phyloP scores from a whole-genome alignment of 495 filamentous ascomycete species.

The Podospora sp. region DNA sequence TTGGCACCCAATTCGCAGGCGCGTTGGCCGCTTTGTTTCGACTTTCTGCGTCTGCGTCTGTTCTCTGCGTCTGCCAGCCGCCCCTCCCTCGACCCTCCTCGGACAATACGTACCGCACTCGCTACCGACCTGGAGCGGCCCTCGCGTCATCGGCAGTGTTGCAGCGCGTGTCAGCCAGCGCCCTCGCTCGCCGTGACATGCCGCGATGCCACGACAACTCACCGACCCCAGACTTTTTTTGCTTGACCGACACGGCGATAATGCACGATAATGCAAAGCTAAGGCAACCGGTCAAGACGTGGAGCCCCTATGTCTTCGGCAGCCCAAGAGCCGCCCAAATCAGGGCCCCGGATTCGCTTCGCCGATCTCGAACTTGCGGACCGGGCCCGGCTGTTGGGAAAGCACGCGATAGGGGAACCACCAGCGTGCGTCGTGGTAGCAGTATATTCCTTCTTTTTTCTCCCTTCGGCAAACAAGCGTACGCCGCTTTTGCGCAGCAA shows the following conservation, averaged over 20 bases:
- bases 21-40: constrained; percentile 18
- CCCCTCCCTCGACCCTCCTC: constrained; percentile 5
- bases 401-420: constrained; percentile 19
- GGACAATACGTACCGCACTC: not conserved
- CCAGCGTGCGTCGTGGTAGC: constrained; percentile 9
- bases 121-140: constrained; percentile 10
- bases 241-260: constrained; percentile 35
- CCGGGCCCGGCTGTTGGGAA: constrained; percentile 27
- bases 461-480: not conserved
- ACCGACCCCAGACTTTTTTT: constrained; percentile 25
- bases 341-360: constrained; percentile 17
- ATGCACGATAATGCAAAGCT: constrained; percentile 38
- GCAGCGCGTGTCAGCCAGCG: constrained; percentile 7
- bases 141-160: constrained; percentile 28
- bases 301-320: constrained; percentile 22
- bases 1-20: constrained; percentile 6
- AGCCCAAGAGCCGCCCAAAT: constrained; percentile 19
- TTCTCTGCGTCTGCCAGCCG: constrained; percentile 11
- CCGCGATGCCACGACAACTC: constrained; percentile 37
- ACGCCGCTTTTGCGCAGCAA: not conserved
- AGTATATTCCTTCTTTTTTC: not conserved
- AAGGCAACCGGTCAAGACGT: constrained; percentile 34
- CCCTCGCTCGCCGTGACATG: constrained; percentile 6
- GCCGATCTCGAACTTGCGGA: constrained; percentile 26
- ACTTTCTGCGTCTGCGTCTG: constrained; percentile 2